Evolutionary conservation across 148 eudicot genomes (phyloP).

Genomic region (Rhododendron ferrugineum): DNA sequence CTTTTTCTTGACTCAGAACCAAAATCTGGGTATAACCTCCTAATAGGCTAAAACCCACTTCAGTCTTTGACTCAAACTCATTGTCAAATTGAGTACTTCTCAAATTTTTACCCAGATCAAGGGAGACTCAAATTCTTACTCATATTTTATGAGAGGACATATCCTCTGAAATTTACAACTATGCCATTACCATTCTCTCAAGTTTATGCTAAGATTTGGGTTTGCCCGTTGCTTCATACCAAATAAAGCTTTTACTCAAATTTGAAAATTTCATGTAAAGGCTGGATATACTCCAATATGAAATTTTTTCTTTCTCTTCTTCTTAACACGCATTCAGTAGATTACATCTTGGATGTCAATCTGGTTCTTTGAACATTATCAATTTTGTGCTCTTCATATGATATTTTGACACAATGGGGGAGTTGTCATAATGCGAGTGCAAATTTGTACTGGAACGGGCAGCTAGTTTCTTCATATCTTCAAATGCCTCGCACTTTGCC

Average conservation of each 20-base stretch:
- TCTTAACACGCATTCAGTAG: not conserved
- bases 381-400: not conserved
- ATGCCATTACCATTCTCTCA: not conserved
- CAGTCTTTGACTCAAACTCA: not conserved
- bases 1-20: not conserved
- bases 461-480: not conserved
- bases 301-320: not conserved
- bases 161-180: not conserved
- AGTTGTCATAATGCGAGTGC: not conserved
- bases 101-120: not conserved
- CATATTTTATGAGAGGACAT: not conserved
- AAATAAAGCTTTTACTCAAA: not conserved
- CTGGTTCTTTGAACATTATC: not conserved
- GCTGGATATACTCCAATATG: not conserved
- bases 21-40: not conserved
- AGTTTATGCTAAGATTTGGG: not conserved
- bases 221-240: not conserved
- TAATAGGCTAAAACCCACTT: not conserved
- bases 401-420: not conserved
- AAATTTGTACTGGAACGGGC: not conserved
- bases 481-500: not conserved
- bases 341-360: not conserved
- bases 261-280: not conserved
- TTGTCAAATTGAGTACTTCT: not conserved
- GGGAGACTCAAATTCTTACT: not conserved